Percentiles rank a stretch among this genome's conserved stretches.
Evolutionary conservation across 75 land plant species (phyloP).

Genomic region (Cupressus sempervirens): DNA sequence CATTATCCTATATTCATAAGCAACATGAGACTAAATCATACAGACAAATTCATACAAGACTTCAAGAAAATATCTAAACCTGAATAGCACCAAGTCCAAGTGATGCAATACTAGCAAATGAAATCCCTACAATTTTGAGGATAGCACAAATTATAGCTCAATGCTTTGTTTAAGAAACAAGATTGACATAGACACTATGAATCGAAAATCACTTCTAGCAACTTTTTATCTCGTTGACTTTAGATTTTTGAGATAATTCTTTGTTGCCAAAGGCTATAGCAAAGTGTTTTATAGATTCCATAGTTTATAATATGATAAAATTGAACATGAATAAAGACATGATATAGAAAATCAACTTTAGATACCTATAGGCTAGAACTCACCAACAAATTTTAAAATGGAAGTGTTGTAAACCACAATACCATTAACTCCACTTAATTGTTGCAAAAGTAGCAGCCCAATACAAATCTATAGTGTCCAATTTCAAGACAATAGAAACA

Average conservation of each 20-base stretch:
- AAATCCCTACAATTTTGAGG: slow-evolving; percentile 5
- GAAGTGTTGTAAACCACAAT: too few relatives aligned
- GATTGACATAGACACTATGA: neutral
- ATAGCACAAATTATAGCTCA: neutral
- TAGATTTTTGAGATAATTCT: neutral
- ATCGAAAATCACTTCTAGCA: neutral
- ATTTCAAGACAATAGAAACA: too few relatives aligned
- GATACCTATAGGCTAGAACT: too few relatives aligned
- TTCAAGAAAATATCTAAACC: slow-evolving; percentile 26
- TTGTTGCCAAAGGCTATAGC: neutral
- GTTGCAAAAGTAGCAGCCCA: too few relatives aligned
- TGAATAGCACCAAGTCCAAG: too few relatives aligned
- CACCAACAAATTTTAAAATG: too few relatives aligned
- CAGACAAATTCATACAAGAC: neutral
- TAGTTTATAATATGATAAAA: neutral
- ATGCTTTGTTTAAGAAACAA: neutral
- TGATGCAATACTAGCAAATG: slow-evolving; percentile 46
- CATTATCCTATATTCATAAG: neutral
- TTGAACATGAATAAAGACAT: neutral
- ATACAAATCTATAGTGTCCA: too few relatives aligned
- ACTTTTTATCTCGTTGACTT: neutral
- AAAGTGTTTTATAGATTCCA: neutral
- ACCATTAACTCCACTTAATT: too few relatives aligned
- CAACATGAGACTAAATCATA: neutral
- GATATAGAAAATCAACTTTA: too few relatives aligned